Base-by-base conservation (phyloP, 1,139 yeast species). In the Sugiyamaella castrensis region DNA sequence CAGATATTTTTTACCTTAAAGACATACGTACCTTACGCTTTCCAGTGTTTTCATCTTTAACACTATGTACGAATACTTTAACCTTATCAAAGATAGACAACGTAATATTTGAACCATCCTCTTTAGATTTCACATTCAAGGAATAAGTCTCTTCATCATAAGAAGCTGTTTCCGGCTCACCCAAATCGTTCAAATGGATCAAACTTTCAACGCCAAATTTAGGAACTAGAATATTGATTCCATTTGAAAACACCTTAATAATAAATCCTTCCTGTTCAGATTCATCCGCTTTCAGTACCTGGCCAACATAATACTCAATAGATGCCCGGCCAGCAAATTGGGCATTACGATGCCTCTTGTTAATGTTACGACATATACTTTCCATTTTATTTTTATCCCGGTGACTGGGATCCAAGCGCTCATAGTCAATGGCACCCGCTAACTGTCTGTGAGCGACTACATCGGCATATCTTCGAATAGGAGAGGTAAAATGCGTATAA, bases 261-360 rank as follows among this genome's bases (percentile, higher is more conserved):
- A 91, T 84, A 61, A 88, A 91, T 7, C 98, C 98, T 57, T 89
- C 94, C 65, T 89, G 96, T 33, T 72, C 72, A 33, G 81, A 70
- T 54, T 84, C 85, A 56, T 81, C 79, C 51, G 73, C 74, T 66
- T 89, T 86, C 85, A 94, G 85, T 32, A 91, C 97, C 71, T 94
- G 98, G 11, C 98, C 98, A 40, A 94, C 98, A 63, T 88, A 92
- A 69, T 92, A 94, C 66, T 94, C 98, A 56, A 94, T 88, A 66
- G 96, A 87, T 31, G 98, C 96, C 64, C 99, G 80, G 33, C 98
- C 98, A 2, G 98, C 99, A 75, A 92, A 87, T 70, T 94, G 99
- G 0, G 98, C 98, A 67, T 92, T 94, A 69, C 98, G 82, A 67
- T 94, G 99, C 61, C 97, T 84, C 62, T 77, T 84, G 71, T 94